These are phyloP conservation scores for Sarocladiaceae sp. DNA, from an alignment of 2,329 filamentous ascomycete genomes.

Conservation along the genomic window DNA sequence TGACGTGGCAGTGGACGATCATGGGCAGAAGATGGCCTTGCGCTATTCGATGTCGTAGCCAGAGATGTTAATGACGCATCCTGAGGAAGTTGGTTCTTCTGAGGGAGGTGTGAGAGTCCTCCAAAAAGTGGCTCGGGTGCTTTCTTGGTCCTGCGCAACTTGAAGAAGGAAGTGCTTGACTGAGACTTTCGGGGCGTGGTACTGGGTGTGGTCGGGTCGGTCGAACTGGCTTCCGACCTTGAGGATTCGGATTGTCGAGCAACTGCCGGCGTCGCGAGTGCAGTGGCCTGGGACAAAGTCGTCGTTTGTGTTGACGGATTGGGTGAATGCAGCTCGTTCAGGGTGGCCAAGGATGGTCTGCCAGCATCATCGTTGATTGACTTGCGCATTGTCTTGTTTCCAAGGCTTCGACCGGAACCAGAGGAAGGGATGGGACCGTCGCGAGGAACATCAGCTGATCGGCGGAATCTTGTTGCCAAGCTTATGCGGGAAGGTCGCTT, in stretches of 20 bases:
- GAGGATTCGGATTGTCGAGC: slow-evolving; percentile 66
- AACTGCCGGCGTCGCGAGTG: slow-evolving; percentile 40
- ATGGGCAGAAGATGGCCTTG: slow-evolving; percentile 28
- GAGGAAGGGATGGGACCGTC: slow-evolving; percentile 13
- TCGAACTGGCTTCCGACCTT: slow-evolving; percentile 77
- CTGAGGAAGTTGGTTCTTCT: slow-evolving; percentile 49
- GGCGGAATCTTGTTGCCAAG: slow-evolving; percentile 45
- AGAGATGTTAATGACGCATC: slow-evolving; percentile 38
- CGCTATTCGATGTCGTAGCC: slow-evolving; percentile 21
- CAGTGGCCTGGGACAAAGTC: slow-evolving; percentile 24
- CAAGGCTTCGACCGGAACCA: slow-evolving; percentile 8
- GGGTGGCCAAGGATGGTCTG: slow-evolving; percentile 26
- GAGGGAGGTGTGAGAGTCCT: slow-evolving; percentile 76
- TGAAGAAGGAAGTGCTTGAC: slow-evolving; percentile 70
- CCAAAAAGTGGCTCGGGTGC: slow-evolving; percentile 67
- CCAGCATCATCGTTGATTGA: slow-evolving; percentile 38
- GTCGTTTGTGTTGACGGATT: slow-evolving; percentile 23
- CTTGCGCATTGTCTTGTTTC: slow-evolving; percentile 22
- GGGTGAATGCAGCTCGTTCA: slow-evolving; percentile 49
- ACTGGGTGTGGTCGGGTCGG: slow-evolving; percentile 57
- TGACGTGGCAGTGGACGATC: slow-evolving; percentile 3
- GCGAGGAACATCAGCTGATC: slow-evolving; percentile 41
- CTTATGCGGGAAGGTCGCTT: slow-evolving; percentile 52
- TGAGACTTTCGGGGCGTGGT: slow-evolving; percentile 54
- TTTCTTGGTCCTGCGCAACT: slow-evolving; percentile 70